Evolutionary conservation across 176 grass and related monocot genomes (phyloP), one percentile per base, ranked within the genome.

Genomic region (Lolium multiflorum): DNA sequence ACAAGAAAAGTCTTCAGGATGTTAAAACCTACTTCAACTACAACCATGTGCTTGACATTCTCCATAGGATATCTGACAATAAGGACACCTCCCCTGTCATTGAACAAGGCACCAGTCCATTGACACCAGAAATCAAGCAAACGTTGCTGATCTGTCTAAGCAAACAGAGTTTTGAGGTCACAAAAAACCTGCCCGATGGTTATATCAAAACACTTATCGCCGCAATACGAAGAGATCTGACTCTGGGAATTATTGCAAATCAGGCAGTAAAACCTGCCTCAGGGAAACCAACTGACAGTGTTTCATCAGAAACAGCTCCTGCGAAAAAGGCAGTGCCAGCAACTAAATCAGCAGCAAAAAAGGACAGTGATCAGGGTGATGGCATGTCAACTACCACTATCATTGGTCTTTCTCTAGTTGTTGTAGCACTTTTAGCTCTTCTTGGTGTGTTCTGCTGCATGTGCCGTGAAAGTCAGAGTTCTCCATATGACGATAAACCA

Each of bases 401-500:
- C 3, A 11, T 87, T 71, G 84, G 82, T 89, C 15, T 91, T 52
- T 87, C 76, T 3, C 38, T 89, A 18, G n/a, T 81, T 37, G 77
- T 67, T 39, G 65, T 90, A 46, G 87, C 80, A 20, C 57, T 89
- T 81, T 13, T 92, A 48, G 67, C 38, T 80, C 57, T 89, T 82
- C 14, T 95, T 41, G 89, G 79, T 46, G 63, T 95, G 50, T 88
- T 87, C 65, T 92, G 68, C 82, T 85, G 55, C 61, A 71, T 78
- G 71, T 95, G 43, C 38, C 77, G 48, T 48, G 87, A 52, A 92
- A 92, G 59, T 1, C 74, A 47, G 68, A 79, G 21, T 64, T 88
- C 64, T 67, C 73, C 83, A 28, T 81, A 90, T 76, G 81, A 95
- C 83, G 84, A 94, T 82, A 82, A 88, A 31, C 82, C 89, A 26